Percentiles rank a stretch among this genome's conserved stretches.
Conservation (phyloP, 768 basidiomycete species). For the Strobilomyces dryophilus region DNA sequence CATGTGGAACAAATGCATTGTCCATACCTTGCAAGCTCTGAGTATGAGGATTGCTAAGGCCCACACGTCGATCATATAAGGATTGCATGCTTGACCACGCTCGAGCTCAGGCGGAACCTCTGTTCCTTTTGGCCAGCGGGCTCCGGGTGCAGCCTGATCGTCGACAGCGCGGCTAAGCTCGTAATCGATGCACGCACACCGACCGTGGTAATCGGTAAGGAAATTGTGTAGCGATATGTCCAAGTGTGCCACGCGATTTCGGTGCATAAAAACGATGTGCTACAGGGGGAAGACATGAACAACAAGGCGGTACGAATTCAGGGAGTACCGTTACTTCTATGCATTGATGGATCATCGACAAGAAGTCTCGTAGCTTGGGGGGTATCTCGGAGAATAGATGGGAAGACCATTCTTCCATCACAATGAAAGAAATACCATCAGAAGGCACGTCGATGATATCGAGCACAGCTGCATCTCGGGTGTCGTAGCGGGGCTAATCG, state of each 20-base stretch:
- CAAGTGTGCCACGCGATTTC: slow-evolving; percentile 59
- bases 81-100: slow-evolving; percentile 43
- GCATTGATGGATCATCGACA: slow-evolving; percentile 58
- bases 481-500: slow-evolving; percentile 4
- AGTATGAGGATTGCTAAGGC: slow-evolving; percentile 62
- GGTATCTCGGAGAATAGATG: slow-evolving; percentile 51
- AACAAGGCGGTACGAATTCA: neutral
- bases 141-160: slow-evolving; percentile 31
- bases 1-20: neutral
- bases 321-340: slow-evolving; percentile 51
- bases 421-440: slow-evolving; percentile 59
- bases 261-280: slow-evolving; percentile 72
- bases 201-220: slow-evolving; percentile 59
- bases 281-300: slow-evolving; percentile 24
- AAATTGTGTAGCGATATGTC: slow-evolving; percentile 71
- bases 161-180: slow-evolving; percentile 60
- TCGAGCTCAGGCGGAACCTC: slow-evolving; percentile 73
- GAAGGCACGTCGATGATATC: slow-evolving; percentile 53
- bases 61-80: slow-evolving; percentile 75
- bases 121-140: slow-evolving; percentile 49
- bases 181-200: slow-evolving; percentile 72
- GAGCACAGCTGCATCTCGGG: slow-evolving; percentile 48
- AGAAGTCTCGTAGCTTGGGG: slow-evolving; percentile 48
- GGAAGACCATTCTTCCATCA: slow-evolving; percentile 80
- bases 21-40: slow-evolving; percentile 57